Evolutionary conservation across 768 basidiomycete genomes (phyloP).

Genomic region (Pisolithus orientalis): DNA sequence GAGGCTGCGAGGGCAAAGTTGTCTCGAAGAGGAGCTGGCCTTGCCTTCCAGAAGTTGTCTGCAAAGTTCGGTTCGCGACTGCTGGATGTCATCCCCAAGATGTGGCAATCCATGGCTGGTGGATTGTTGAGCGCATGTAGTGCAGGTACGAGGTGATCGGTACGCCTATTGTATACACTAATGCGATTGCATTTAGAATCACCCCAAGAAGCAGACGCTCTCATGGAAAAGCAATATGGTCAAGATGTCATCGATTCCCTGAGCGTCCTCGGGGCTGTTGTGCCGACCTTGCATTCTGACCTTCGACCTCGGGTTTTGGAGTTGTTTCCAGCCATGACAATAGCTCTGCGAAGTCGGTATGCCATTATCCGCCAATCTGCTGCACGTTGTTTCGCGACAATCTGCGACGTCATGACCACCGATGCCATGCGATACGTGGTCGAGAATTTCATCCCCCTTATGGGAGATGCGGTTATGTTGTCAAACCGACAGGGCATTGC

Average conservation of each 20-base stretch:
- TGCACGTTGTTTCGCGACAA: constrained; percentile 78
- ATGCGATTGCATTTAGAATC: constrained; percentile 34
- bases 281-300: constrained; percentile 64
- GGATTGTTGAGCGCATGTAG: constrained; percentile 65
- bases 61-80: constrained; percentile 65
- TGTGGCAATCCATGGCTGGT: constrained; percentile 91
- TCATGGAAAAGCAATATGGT: constrained; percentile 68
- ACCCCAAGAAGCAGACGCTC: constrained; percentile 50
- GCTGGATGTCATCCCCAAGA: constrained; percentile 78
- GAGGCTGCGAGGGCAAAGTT: constrained; percentile 62
- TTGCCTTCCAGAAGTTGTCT: constrained; percentile 78
- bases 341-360: constrained; percentile 79
- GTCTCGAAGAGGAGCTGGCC: constrained; percentile 77
- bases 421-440: constrained; percentile 90
- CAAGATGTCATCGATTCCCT: constrained; percentile 92
- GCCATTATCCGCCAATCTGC: constrained; percentile 88
- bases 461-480: constrained; percentile 71
- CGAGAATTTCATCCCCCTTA: constrained; percentile 70
- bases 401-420: constrained; percentile 80
- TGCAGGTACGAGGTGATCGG: constrained; percentile 42
- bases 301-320: constrained; percentile 64
- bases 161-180: neutral
- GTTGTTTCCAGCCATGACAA: constrained; percentile 69
- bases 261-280: constrained; percentile 80
- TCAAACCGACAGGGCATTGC: constrained; percentile 83